A percentile compares a stretch with the other conserved stretches of the same genome.
phyloP scores from a whole-genome alignment of 805 yeast species.

The Grigorovia transvaalensis region DNA sequence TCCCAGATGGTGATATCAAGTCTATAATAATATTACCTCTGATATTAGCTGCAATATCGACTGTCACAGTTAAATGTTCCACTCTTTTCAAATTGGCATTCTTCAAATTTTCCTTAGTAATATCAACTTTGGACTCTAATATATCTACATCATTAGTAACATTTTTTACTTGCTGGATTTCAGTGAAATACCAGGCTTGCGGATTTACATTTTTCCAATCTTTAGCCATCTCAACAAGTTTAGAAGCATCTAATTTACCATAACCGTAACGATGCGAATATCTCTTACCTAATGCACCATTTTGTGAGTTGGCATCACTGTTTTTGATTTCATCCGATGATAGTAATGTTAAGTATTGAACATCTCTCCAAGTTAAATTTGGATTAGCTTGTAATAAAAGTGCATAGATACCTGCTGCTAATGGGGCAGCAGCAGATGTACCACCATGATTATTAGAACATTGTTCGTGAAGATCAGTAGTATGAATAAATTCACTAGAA shows the following conservation, averaged over 20 bases:
- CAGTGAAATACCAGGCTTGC: slow-evolving; percentile 68
- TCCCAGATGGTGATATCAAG: slow-evolving; percentile 66
- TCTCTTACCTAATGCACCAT: slow-evolving; percentile 51
- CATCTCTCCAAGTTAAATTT: slow-evolving; percentile 86
- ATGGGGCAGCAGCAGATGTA: slow-evolving; percentile 97
- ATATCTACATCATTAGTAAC: slow-evolving; percentile 15
- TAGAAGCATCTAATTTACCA: slow-evolving; percentile 81
- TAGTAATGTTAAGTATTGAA: slow-evolving; percentile 72
- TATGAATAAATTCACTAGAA: slow-evolving; percentile 76
- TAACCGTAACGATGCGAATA: slow-evolving; percentile 86
- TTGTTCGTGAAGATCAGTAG: slow-evolving; percentile 62
- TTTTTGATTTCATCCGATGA: slow-evolving; percentile 61
- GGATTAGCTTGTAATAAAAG: slow-evolving; percentile 78
- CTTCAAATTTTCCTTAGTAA: slow-evolving; percentile 41
- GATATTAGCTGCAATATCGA: slow-evolving; percentile 50
- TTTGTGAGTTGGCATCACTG: slow-evolving; percentile 63
- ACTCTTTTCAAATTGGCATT: slow-evolving; percentile 54
- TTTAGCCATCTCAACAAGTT: slow-evolving; percentile 60
- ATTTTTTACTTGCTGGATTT: slow-evolving; percentile 29
- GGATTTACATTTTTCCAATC: slow-evolving; percentile 83
- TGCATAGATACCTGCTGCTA: slow-evolving; percentile 93
- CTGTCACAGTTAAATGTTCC: slow-evolving; percentile 80
- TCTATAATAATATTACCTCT: slow-evolving; percentile 65
- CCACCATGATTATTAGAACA: slow-evolving; percentile 85
- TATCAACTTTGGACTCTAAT: slow-evolving; percentile 32